phyloP scores from a whole-genome alignment of 2,329 filamentous ascomycete genomes.

The Fusarium coicis region DNA sequence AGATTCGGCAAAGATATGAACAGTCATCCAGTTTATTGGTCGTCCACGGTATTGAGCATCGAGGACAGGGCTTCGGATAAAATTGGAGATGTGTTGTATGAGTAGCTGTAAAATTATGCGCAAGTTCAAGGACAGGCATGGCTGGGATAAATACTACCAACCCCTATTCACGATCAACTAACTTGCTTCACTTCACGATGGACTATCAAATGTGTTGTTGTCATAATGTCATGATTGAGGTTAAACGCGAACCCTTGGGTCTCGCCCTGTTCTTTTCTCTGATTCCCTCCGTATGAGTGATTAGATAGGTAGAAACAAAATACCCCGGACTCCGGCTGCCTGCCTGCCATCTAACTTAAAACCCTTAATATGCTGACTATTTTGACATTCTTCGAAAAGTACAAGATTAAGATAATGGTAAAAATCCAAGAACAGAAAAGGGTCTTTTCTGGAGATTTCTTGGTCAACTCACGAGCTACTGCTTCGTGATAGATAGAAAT shows the following conservation, averaged over 20 bases:
- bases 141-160: not conserved
- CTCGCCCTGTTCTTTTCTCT: slow-evolving; percentile 20
- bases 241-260: slow-evolving; percentile 19
- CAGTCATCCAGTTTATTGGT: not conserved
- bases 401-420: slow-evolving; percentile 34
- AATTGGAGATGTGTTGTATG: slow-evolving; percentile 9
- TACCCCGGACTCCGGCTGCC: slow-evolving; percentile 32
- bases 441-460: not conserved
- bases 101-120: slow-evolving; percentile 20
- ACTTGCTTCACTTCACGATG: not conserved
- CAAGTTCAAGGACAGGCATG: not conserved
- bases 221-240: slow-evolving; percentile 40
- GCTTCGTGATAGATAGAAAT: slow-evolving; percentile 34
- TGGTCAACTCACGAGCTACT: slow-evolving; percentile 17
- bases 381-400: slow-evolving; percentile 23
- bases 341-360: slow-evolving; percentile 29
- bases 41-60: not conserved
- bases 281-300: slow-evolving; percentile 7
- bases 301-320: slow-evolving; percentile 25
- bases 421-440: slow-evolving; percentile 18
- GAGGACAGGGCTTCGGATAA: not conserved
- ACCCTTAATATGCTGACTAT: slow-evolving; percentile 24
- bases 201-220: not conserved
- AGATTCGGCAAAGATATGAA: not conserved
- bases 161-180: not conserved